Base-by-base conservation (phyloP, 2,329 filamentous ascomycete species). In the Aaosphaeria pasadenensis region DNA sequence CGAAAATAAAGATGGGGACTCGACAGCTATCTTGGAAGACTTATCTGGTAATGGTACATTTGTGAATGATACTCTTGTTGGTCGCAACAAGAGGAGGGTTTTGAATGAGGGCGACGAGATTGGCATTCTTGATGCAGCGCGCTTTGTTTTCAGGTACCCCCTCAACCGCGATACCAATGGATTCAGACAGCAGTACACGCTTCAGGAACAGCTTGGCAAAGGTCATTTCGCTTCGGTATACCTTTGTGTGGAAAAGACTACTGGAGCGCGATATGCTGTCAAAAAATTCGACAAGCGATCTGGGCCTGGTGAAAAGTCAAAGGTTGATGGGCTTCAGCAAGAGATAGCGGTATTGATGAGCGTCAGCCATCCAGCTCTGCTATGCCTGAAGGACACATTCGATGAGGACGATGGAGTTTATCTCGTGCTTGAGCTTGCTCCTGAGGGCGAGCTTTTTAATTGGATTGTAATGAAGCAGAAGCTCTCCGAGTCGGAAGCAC, bases 331-430 rank as follows among this genome's bases (percentile, higher is more conserved):
- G 2, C 73, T 97, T 41, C 90, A 96, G 66, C 91, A 97, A 69
- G 95, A 99, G 69, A 95, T 99, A 66, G 92, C 89, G 24, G 89
- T 99, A 11, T 75, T 99, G 51, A 97, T 96, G 91, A 85, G 91
- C n/a, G 90, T 99, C 52, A 95, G 88, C 66, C 94, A 99, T 69
- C 89, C 91, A 4, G 94, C 95, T 57, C 81, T 99, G 45, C 78
- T 99, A 11, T 96, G 91, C 66, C 77, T 99, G 47, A 96, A 95
- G 70, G 91, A 96, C 57, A 96, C 91, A 0, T 99, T 96, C 67
- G 89, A 95, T 62, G 94, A 99, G 69, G 81, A 81, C 43, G 90
- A 94, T 57, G 89, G 89, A 1, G 90, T 96, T 17, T 97, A 96
- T 67, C 77, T 99, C 39, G 86, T 99, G 7, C 74, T 97, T 43